Base-by-base conservation (phyloP, 345 rosid genomes). In the Balakata baccata region DNA sequence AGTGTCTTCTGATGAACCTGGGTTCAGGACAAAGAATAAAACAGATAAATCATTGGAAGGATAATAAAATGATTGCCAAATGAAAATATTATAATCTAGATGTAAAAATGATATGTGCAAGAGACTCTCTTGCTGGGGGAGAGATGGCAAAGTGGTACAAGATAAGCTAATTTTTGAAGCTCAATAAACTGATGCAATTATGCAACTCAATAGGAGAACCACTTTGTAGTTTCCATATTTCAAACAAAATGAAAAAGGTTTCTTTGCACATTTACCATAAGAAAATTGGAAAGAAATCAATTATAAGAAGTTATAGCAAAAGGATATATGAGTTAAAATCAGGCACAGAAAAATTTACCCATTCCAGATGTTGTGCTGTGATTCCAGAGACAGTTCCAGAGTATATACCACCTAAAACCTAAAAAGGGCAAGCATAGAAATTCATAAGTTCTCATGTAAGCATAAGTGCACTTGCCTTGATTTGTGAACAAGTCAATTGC, bases 361-460 rank as follows among this genome's bases (percentile, higher is more conserved):
- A 92, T 86, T 94, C 98, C 22, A 92, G 85, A 85, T 94, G 98
- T 72, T 92, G 98, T 77, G 96, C 98, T 0, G 97, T 92, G 73
- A 92, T 87, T 45, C 99, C 96, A 0, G 99, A 84, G 66, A 75
- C 88, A 75, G 86, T 94, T 69, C 97, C 96, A 0, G 86, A 78
- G 57, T 92, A 95, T 83, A 92, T 86, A 69, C 98, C 92, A 38
- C 98, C 98, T 72, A 92, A 66, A 8, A 94, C 98, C 99, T 95
- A 79, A 65, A 61, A 82, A 83, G 56, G 72, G 76, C 70, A 69
- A 77, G 22, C 64, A 80, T 22, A 43, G 7, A 45, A 38, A 39
- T 66, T 64, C 17, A 73, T 81, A 64, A 83, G 79, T 56, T 23
- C 76, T 66, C 38, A 66, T 34, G 17, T 43, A 39, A 23, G 60